Evolutionary conservation across 257 asterid species (phyloP), one percentile per base, ranked within the genome.

Genomic region (Ocimum tenuiflorum): DNA sequence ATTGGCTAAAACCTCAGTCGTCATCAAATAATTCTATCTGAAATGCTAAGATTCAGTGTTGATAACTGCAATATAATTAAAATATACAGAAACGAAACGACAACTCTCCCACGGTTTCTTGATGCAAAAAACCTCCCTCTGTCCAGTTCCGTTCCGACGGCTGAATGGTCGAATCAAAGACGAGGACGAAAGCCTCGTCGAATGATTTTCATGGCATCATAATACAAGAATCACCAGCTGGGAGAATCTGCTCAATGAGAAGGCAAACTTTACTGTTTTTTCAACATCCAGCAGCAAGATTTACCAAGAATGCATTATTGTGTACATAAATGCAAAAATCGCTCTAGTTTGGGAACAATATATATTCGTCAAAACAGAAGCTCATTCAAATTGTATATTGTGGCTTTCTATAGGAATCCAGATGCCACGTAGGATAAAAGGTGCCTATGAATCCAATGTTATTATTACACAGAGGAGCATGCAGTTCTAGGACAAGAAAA

Each of bases 231-330:
- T 39, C 18, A 50, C 71, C 54, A 47, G 50, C 68, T 46, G 65
- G 71, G 69, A 73, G 59, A 18, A 80, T 68, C 82, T 73, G 75
- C 68, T 51, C 35, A 39, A 42, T 11, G 41, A 70, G 17, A 62
- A 20, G 31, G 47, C 20, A 31, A 38, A 59, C 14, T 55, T 15
- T 59, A 36, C 43, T 20, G 53, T 4, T 8, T 23, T 23, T 17
- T 60, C 27, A 24, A 24, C 22, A 33, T 55, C 43, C 23, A 35
- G 41, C 48, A 22, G 11, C 31, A 54, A 13, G 43, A 55, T 14
- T 3, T 6, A 41, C 66, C 39, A 56, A 62, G 62, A 46, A 23
- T 1, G 6, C 14, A 15, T 31, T n/a, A n/a, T n/a, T n/a, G n/a
- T n/a, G n/a, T n/a, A n/a, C n/a, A n/a, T n/a, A n/a, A n/a, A n/a